Percentiles rank a stretch among this genome's conserved stretches.
Conservation (phyloP, 306 rosid species). For the Cyclanthera cordifolia region DNA sequence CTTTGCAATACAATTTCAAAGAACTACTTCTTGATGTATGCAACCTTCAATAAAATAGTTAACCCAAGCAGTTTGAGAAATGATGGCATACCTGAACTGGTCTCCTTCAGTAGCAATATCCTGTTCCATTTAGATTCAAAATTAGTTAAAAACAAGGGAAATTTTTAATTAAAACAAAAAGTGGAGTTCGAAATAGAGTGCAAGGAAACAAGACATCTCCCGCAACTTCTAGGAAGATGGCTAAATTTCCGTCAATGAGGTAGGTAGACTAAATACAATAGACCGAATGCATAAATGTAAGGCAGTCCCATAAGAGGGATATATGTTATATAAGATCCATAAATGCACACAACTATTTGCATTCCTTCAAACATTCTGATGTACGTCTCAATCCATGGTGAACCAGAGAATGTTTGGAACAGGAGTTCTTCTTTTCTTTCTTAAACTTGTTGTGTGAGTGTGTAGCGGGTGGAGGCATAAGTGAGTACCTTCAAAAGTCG, state of each 20-base stretch:
- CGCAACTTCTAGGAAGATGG: background rate
- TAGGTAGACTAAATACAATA: background rate
- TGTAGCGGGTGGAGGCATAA: background rate
- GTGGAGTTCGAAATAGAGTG: background rate
- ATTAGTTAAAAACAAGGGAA: constrained; percentile 16
- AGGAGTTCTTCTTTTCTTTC: background rate
- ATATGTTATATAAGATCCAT: constrained; percentile 4
- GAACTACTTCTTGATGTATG: constrained; percentile 3
- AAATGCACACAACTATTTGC: background rate
- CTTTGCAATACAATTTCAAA: constrained; percentile 8
- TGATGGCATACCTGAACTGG: constrained; percentile 75
- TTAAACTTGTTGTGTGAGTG: background rate
- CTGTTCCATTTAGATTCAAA: constrained; percentile 45
- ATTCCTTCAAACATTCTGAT: background rate
- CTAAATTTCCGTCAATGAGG: background rate
- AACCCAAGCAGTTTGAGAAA: constrained; percentile 18
- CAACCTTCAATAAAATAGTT: constrained; percentile 17
- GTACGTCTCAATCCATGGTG: background rate
- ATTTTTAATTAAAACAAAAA: background rate
- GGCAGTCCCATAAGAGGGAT: background rate
- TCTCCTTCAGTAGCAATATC: constrained; percentile 97
- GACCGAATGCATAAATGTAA: background rate
- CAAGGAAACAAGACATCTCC: background rate
- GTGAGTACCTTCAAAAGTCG: constrained; percentile 80
- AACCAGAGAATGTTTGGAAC: background rate